Evolutionary conservation across 805 yeast genomes (phyloP), one percentile per base, ranked within the genome.

Genomic region (Candida ascalaphidarum): DNA sequence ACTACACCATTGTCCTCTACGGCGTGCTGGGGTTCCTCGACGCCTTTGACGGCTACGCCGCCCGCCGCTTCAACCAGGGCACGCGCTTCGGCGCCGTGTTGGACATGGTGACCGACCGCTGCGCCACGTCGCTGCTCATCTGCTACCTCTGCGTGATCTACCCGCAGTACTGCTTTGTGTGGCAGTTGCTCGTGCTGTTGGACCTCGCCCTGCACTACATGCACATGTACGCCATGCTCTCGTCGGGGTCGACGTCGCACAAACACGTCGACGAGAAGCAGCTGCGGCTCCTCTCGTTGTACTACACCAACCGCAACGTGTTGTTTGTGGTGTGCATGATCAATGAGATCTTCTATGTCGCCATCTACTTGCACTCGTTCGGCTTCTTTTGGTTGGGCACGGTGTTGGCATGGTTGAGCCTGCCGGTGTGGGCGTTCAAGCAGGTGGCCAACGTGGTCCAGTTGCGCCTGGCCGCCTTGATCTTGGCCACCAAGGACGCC

Each of bases 31-130:
- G 98, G 43, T 64, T 92, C 31, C 64, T 92, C 37, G 99, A 92
- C 56, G 99, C 99, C 0, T 73, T 86, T 33, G 99, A 92, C 52
- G 99, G 99, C 4, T 77, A 80, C 31, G 94, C 95, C 32, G 99
- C 99, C 4, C 71, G 99, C 38, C 71, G 70, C 45, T 84, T 68
- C 52, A 74, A 82, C 51, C 99, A 92, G 55, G 80, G 95, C 11
- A 83, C 96, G 18, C 71, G 74, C 41, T 84, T 85, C 41, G 99
- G 99, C 21, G 97, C 98, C 12, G 95, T 94, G 13, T 69, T 92
- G 43, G 99, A 92, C 56, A 92, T 92, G 99, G 96, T 92, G 18
- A 89, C 98, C 12, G 99, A 92, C 54, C 71, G 99, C 49, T 92
- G 96, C 52, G 88, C 98, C 10, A 92, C 99, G 0, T 74, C 94